Percentiles rank a stretch among this genome's conserved stretches.
Evolutionary conservation across 2,329 filamentous ascomycete genomes (phyloP).

Genomic region (Phyllosticta citribraziliensis): DNA sequence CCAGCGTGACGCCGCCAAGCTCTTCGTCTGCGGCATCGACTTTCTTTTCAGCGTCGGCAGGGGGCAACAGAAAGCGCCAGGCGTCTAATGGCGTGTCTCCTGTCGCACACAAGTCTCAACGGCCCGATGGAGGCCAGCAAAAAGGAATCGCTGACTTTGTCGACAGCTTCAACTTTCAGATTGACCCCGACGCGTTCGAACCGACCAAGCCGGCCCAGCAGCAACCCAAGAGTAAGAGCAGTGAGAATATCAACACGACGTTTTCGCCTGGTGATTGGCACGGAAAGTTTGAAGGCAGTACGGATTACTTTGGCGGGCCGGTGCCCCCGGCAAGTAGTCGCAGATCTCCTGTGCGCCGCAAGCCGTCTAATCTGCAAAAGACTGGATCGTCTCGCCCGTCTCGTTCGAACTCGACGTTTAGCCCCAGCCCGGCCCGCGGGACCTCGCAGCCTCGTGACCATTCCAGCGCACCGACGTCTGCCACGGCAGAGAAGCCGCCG

Average conservation of each 20-base stretch:
- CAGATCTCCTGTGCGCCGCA: neutral
- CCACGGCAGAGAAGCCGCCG: neutral
- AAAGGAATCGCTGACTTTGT: slow-evolving; percentile 1
- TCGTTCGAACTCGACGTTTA: slow-evolving; percentile 20
- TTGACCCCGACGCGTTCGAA: slow-evolving; percentile 12
- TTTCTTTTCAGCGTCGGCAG: neutral
- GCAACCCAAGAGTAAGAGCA: slow-evolving; percentile 36
- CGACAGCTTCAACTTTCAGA: slow-evolving; percentile 11
- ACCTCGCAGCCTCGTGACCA: neutral
- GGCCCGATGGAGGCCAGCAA: neutral
- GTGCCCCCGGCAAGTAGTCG: neutral
- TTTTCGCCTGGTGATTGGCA: slow-evolving; percentile 38
- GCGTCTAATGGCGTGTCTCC: slow-evolving; percentile 1
- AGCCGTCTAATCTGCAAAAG: slow-evolving; percentile 7
- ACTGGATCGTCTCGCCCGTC: slow-evolving; percentile 17
- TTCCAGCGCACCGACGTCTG: neutral
- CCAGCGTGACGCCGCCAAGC: slow-evolving; percentile 8
- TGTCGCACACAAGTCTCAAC: neutral
- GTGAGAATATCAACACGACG: slow-evolving; percentile 40
- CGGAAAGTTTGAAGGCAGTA: slow-evolving; percentile 34
- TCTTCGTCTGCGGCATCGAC: neutral
- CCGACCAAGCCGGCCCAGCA: slow-evolving; percentile 12
- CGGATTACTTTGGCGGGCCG: slow-evolving; percentile 32
- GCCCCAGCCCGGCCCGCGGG: slow-evolving; percentile 14
- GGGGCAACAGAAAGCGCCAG: neutral